Conservation (phyloP, 2,329 filamentous ascomycete species). For the Blumeriella jaapii region DNA sequence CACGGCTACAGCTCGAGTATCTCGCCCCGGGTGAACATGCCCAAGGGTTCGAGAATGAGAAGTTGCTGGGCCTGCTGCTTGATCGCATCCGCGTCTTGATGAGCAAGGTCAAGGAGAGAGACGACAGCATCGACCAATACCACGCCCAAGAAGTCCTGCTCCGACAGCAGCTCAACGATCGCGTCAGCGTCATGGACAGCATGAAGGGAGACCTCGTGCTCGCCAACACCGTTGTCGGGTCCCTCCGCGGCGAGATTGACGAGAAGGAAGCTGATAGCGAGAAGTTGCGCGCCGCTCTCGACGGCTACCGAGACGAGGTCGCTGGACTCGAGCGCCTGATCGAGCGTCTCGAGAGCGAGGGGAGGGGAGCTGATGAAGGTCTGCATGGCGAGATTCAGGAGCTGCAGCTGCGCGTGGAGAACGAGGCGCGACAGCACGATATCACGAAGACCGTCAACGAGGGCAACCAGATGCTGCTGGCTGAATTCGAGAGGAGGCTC, state of each 20-base stretch:
- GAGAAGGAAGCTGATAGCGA: conserved; percentile 35
- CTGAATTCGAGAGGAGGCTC: conserved; percentile 36
- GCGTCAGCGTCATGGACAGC: conserved; percentile 39
- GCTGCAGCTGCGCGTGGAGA: conserved; percentile 26
- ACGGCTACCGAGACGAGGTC: conserved; percentile 42
- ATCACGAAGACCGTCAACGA: conserved; percentile 22
- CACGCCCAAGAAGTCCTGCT: conserved; percentile 44
- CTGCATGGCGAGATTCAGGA: conserved; percentile 12
- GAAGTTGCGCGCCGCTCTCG: conserved; percentile 39
- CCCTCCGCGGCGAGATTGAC: conserved; percentile 17
- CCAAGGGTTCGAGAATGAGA: conserved; percentile 35
- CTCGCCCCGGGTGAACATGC: conserved; percentile 46
- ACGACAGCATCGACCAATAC: conserved; percentile 48
- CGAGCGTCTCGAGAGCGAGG: conserved; percentile 34
- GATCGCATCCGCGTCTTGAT: conserved; percentile 38
- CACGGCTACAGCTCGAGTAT: conserved; percentile 50
- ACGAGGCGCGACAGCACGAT: conserved; percentile 28
- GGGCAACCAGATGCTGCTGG: conserved; percentile 30
- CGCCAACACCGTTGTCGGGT: conserved; percentile 10
- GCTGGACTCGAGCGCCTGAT: conserved; percentile 41
- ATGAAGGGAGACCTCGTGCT: conserved; percentile 32
- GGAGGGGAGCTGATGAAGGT: conserved; percentile 6
- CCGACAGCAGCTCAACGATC: conserved; percentile 42
- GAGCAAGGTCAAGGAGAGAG: conserved; percentile 35
- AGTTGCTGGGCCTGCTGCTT: conserved; percentile 45